A percentile compares a stretch with the other conserved stretches of the same genome.
Evolutionary conservation across 2,329 filamentous ascomycete genomes (phyloP).

Genomic region (Nannizziopsis barbatae): DNA sequence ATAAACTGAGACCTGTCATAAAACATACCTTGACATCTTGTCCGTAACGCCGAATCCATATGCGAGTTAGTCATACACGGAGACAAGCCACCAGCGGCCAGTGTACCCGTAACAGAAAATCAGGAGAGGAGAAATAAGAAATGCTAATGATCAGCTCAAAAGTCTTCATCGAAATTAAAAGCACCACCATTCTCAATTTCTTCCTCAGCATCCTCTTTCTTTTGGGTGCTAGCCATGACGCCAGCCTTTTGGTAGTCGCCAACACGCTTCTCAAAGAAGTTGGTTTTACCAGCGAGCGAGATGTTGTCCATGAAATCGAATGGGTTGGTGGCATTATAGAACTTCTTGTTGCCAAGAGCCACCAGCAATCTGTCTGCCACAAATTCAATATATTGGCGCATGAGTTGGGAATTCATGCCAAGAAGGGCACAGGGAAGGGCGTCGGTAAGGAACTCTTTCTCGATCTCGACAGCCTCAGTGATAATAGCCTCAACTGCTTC

Average conservation of each 20-base stretch:
- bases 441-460: slow-evolving; percentile 96
- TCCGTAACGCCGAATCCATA: slow-evolving; percentile 11
- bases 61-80: slow-evolving; percentile 9
- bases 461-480: slow-evolving; percentile 82
- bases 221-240: slow-evolving; percentile 88
- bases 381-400: slow-evolving; percentile 99
- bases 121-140: not conserved
- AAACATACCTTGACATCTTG: slow-evolving; percentile 3
- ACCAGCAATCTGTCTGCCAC: slow-evolving; percentile 91
- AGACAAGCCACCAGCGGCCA: slow-evolving; percentile 4
- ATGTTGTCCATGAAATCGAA: slow-evolving; percentile 99
- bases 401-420: slow-evolving; percentile 92
- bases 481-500: slow-evolving; percentile 77
- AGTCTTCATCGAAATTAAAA: slow-evolving; percentile 94
- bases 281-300: slow-evolving; percentile 96
- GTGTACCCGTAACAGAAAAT: not conserved
- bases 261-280: slow-evolving; percentile 99
- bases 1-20: not conserved
- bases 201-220: slow-evolving; percentile 47
- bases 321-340: slow-evolving; percentile 86
- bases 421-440: slow-evolving; percentile 85
- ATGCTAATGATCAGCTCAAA: slow-evolving; percentile 48
- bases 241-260: slow-evolving; percentile 99
- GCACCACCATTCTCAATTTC: slow-evolving; percentile 46
- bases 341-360: slow-evolving; percentile 85